These are phyloP conservation scores for Blastobotrys raffinosifermentans DNA, from an alignment of 1,139 yeast species.

Conservation along the genomic window DNA sequence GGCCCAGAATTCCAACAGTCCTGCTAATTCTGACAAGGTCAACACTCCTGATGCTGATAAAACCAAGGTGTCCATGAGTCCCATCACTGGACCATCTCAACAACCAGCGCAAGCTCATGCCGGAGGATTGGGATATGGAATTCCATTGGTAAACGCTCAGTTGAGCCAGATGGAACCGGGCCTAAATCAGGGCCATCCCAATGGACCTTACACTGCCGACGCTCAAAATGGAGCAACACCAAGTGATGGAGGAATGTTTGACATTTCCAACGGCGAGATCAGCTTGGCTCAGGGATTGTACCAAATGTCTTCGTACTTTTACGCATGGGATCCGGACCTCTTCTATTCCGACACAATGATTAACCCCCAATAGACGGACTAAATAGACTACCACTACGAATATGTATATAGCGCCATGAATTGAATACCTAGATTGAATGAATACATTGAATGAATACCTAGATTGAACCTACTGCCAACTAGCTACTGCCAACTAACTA, in stretches of 20 bases:
- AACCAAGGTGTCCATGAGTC: no score
- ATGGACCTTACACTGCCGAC: not conserved
- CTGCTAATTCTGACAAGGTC: no score
- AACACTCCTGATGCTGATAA: no score
- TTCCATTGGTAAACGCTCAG: not conserved
- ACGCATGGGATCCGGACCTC: conserved; percentile 20
- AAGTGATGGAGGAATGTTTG: conserved; percentile 8
- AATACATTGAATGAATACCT: no score
- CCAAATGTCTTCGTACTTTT: conserved; percentile 19
- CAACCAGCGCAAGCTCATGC: not conserved
- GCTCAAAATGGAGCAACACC: not conserved
- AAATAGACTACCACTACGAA: no score
- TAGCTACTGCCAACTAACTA: no score
- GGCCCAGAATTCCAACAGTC: not conserved
- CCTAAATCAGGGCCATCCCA: not conserved
- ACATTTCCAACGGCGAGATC: not conserved
- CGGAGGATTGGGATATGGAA: not conserved
- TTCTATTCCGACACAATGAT: conserved; percentile 1
- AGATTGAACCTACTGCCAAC: no score
- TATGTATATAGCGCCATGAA: no score
- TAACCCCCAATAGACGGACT: no score
- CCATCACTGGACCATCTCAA: no score
- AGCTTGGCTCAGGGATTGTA: conserved; percentile 18
- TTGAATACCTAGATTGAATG: no score
- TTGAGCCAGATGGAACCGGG: not conserved